Evolutionary conservation across 2,329 filamentous ascomycete genomes (phyloP), one percentile per base, ranked within the genome.

Genomic region (Epichloe gansuensis): DNA sequence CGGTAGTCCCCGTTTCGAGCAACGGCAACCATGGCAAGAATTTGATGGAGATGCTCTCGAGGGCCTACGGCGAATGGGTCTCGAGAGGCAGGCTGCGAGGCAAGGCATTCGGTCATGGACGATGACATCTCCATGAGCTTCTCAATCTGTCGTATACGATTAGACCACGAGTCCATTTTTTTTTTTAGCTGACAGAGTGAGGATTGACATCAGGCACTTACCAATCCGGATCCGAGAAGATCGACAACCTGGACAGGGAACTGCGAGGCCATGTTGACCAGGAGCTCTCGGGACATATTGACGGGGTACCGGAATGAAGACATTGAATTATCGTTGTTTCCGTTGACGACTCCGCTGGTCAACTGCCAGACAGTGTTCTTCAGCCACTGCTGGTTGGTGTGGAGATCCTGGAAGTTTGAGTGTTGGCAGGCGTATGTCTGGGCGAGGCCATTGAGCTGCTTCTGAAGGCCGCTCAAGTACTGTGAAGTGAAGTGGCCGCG

Each of bases 41-140:
- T 75, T 53, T 85, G 77, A 54, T 80, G 80, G 5, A 94, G 77
- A 61, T 88, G 82, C 60, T 91, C 85, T 38, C 81, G 81, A 3
- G 87, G 86, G 0, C 83, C 81, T 39, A 78, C 66, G 23, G 76
- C 73, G 62, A 87, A 89, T 1, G 79, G 77, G 40, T 79, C 75
- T 2, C 78, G 72, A 3, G 79, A 75, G 0, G 78, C 69, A 1
- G 80, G 78, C 48, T 82, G 79, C 49, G 82, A 73, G 8, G 82
- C 76, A 51, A 95, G 80, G 38, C 87, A 82, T 56, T 91, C 85
- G 7, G 78, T 84, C 55, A 93, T 73, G 15, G 82, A 81, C 64
- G 78, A 85, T 12, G 86, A 81, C 38, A 90, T 78, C 58, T 90
- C 85, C 59, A 93, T 79, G 12, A 95, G 70, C 63, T 91, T 91